Conservation (phyloP, 1,284 basidiomycete species). For the Blastosporella zonata region DNA sequence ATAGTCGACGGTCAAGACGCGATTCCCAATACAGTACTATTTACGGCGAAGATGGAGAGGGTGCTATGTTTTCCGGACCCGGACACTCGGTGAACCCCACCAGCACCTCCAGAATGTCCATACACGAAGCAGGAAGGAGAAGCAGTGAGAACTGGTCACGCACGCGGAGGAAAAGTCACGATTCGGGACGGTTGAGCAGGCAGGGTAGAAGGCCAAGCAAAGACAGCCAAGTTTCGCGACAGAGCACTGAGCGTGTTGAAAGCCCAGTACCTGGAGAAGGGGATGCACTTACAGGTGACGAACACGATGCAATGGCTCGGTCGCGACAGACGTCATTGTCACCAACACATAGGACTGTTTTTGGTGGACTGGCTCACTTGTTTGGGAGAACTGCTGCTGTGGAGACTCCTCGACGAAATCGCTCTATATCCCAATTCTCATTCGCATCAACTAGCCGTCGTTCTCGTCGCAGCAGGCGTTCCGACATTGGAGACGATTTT, state of each 20-base stretch:
- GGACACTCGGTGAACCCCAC: slow-evolving; percentile 68
- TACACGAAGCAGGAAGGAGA: slow-evolving; percentile 51
- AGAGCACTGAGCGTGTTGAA: slow-evolving; percentile 28
- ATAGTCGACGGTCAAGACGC: slow-evolving; percentile 48
- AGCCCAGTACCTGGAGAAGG: slow-evolving; percentile 27
- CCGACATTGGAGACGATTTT: slow-evolving; percentile 58
- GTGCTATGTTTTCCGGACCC: slow-evolving; percentile 75
- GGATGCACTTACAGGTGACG: slow-evolving; percentile 26
- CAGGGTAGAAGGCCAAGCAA: slow-evolving; percentile 43
- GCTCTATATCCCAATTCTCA: slow-evolving; percentile 56
- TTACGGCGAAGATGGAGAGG: slow-evolving; percentile 55
- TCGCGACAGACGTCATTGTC: slow-evolving; percentile 33
- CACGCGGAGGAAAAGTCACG: slow-evolving; percentile 51
- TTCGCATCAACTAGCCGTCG: slow-evolving; percentile 47
- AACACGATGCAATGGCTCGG: slow-evolving; percentile 24
- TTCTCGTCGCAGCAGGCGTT: slow-evolving; percentile 52
- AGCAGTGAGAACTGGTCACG: slow-evolving; percentile 53
- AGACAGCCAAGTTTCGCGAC: slow-evolving; percentile 45
- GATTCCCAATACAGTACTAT: slow-evolving; percentile 60
- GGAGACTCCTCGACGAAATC: slow-evolving; percentile 42
- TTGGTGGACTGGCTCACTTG: slow-evolving; percentile 68
- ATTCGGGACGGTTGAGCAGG: slow-evolving; percentile 33
- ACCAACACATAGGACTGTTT: slow-evolving; percentile 48
- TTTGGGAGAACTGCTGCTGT: slow-evolving; percentile 51
- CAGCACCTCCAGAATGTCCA: slow-evolving; percentile 74